Base-by-base conservation (phyloP, 139 green algal species). In the Haematococcus lacustris region DNA sequence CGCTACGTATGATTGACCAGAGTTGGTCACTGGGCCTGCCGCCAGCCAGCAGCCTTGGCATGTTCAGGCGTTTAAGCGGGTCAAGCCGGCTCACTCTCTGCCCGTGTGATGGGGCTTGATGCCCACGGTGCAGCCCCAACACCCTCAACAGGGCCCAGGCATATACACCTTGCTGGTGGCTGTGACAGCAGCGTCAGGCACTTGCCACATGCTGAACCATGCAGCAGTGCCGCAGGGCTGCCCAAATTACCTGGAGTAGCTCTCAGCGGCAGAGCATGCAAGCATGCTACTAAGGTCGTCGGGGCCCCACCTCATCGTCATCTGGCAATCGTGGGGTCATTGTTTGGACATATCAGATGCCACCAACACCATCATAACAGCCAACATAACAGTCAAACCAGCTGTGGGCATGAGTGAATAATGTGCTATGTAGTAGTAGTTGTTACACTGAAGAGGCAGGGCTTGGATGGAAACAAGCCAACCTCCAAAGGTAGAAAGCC, bases 1-100 rank as follows among this genome's bases (percentile, higher is more conserved):
- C 66, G 73, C 23, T 88, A 87, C 65, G 71, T 81, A 0, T 85
- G 68, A 76, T 35, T 30, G 33, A 17, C 9, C 9, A 17, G 43
- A 53, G 43, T 57, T 13, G 21, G 47, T 57, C 13, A 13, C 13
- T 21, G 47, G 13, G 47, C 47, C 13, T 28, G 13, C 13, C 21
- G 47, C 21, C 47, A 57, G 47, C 13, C 47, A 57, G 47, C 47
- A 13, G 47, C 47, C 47, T 13, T 57, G 47, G 13, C 47, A 57
- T 57, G 47, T n/a, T n/a, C n/a, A n/a, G n/a, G n/a, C n/a, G n/a
- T n/a, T n/a, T n/a, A n/a, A 57, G 47, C 13, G 13, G 13, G 47
- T 57, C 47, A 57, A 57, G 13, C 47, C 13, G 47, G 13, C 21
- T 13, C 13, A 57, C 13, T 13, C 21, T 57, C 21, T 57, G 47